phyloP scores from a whole-genome alignment of 2,329 filamentous ascomycete genomes.

The Raffaelea arxii region DNA sequence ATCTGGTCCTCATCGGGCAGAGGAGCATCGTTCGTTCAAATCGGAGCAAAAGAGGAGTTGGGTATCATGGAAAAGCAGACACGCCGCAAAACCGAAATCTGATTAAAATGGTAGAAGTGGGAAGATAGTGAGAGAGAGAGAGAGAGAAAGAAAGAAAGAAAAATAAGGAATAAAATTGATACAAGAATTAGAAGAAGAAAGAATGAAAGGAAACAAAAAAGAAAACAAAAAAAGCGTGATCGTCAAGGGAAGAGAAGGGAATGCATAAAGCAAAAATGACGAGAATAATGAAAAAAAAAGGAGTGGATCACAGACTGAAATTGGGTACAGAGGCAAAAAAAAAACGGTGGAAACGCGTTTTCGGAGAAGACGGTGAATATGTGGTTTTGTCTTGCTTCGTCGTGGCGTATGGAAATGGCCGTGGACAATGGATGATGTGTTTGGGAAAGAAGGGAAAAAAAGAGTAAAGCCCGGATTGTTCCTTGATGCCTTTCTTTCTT shows the following conservation, averaged over 20 bases:
- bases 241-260: background rate
- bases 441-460: background rate
- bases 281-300: background rate
- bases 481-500: too few species aligned
- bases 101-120: conserved; percentile 4
- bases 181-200: background rate
- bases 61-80: too few species aligned
- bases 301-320: background rate
- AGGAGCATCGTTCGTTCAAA: too few species aligned
- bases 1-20: too few species aligned
- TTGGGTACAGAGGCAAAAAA: background rate
- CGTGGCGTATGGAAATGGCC: background rate
- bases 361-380: too few species aligned
- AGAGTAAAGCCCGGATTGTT: background rate
- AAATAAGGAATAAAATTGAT: background rate
- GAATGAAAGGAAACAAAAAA: background rate
- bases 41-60: too few species aligned
- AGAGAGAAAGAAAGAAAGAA: background rate
- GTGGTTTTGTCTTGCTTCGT: too few species aligned
- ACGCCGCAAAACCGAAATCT: too few species aligned
- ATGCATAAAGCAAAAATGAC: background rate
- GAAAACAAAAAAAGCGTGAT: background rate
- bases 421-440: too few species aligned
- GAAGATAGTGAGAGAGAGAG: conserved; percentile 2
- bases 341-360: background rate